Evolutionary conservation across 129 eudicot species (phyloP).

Genomic region (Solidago caesia): DNA sequence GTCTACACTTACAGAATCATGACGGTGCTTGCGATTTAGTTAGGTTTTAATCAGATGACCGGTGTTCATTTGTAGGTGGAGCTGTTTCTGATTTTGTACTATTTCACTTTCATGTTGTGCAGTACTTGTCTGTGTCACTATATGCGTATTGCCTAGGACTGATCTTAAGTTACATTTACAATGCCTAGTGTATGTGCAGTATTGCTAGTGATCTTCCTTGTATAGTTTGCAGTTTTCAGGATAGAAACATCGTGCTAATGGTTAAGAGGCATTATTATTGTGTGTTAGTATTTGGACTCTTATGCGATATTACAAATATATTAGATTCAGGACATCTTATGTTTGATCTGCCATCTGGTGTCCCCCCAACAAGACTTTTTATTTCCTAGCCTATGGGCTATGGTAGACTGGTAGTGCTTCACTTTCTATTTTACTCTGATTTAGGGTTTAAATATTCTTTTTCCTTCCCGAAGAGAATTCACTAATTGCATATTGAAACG

Average conservation of each 20-base stretch:
- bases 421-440: neutral
- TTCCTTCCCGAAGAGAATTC: neutral
- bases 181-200: neutral
- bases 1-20: neutral
- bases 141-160: neutral
- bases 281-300: slow-evolving; percentile 8
- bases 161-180: neutral
- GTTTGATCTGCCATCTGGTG: neutral
- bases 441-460: neutral
- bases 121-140: too few species aligned
- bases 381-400: neutral
- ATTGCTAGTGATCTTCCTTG: slow-evolving; percentile 5
- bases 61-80: neutral
- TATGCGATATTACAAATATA: neutral
- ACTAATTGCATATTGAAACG: neutral
- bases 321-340: neutral
- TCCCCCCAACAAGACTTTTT: neutral
- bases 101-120: too few species aligned
- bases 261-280: slow-evolving; percentile 14
- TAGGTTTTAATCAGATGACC: neutral
- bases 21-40: slow-evolving; percentile 12
- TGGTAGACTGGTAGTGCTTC: neutral
- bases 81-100: too few species aligned
- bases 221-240: neutral
- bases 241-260: neutral